Base-by-base conservation (phyloP, 352 stramenopile species). In the Globisporangium uncinulatum region DNA sequence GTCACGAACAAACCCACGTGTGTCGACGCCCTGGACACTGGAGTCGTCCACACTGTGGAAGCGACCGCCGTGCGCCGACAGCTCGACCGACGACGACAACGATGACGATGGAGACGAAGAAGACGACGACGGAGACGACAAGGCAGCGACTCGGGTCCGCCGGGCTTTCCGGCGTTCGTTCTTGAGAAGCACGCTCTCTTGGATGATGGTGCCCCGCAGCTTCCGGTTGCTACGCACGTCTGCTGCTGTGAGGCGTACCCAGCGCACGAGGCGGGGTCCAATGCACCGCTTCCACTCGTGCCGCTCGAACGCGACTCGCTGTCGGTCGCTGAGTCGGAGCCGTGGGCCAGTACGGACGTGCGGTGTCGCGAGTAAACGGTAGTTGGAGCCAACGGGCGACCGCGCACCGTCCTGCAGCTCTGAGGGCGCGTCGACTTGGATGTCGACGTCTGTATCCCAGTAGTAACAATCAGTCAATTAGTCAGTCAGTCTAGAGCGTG, bases 211-310 rank as follows among this genome's bases (percentile, higher is more conserved):
- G 15, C 61, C 65, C 9, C 62, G 62, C 6, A 83, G 63, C 47
- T 62, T 54, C 19, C 65, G 46, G 47, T 66, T 72, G 5, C 63
- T 59, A 4, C 60, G 48, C 6, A 82, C 19, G 9, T 62, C 62
- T 46, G 59, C 54, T 47, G 67, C 61, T 6, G 67, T 54, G 17
- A 82, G 56, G n/a, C 64, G 63, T 9, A 64, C 49, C 56, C 56
- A 66, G 39, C 52, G 47, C 52, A 55, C 44, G 17, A 32, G 15
- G 11, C 52, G 47, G 21, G 19, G 9, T 9, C 54, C 57, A 53
- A 91, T 59, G 50, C 69, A 87, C 15, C 83, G 74, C 48, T 91
- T 93, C 80, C 80, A 91, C 45, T 83, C 69, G 37, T 87, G 76
- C 6, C 83, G 71, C 13, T 84, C 74, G 6, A 74, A 66, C 17